phyloP scores from a whole-genome alignment of 441 rosid genomes.

The Eutrema salsugineum region DNA sequence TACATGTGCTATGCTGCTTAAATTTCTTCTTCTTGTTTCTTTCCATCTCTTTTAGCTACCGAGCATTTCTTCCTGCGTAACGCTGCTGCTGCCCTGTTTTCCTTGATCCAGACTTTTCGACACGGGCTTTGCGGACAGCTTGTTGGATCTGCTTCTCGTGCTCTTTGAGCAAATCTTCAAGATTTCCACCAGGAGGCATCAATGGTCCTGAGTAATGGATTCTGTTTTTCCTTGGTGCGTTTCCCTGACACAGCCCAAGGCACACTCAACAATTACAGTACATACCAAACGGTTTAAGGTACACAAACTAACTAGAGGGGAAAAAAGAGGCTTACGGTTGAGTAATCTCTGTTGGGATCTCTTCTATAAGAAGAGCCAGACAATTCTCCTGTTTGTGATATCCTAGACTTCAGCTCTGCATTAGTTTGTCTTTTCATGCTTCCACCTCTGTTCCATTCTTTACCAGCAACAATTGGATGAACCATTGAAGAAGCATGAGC shows the following conservation, averaged over 20 bases:
- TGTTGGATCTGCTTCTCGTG: slow-evolving; percentile 86
- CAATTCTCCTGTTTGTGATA: slow-evolving; percentile 29
- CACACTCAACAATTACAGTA: slow-evolving; percentile 31
- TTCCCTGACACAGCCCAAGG: slow-evolving; percentile 44
- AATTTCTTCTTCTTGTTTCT: neutral
- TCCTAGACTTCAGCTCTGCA: slow-evolving; percentile 17
- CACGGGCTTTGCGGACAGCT: slow-evolving; percentile 71
- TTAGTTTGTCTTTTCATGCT: slow-evolving; percentile 33
- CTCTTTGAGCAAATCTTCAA: slow-evolving; percentile 71
- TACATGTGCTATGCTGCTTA: neutral
- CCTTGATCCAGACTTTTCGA: slow-evolving; percentile 37
- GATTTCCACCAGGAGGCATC: slow-evolving; percentile 80
- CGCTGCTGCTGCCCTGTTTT: slow-evolving; percentile 27
- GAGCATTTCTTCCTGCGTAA: slow-evolving; percentile 24
- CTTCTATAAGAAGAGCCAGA: slow-evolving; percentile 29
- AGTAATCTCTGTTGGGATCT: slow-evolving; percentile 35
- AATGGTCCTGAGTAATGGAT: slow-evolving; percentile 87
- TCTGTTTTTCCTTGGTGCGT: slow-evolving; percentile 63
- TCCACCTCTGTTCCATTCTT: slow-evolving; percentile 36
- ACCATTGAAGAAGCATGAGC: slow-evolving; percentile 56
- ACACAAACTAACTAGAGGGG: neutral
- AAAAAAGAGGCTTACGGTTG: slow-evolving; percentile 39
- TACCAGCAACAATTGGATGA: slow-evolving; percentile 45
- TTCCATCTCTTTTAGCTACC: slow-evolving; percentile 13
- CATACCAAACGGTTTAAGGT: neutral